Evolutionary conservation across 2,329 filamentous ascomycete genomes (phyloP).

Genomic region (Ophiocordyceps australis): DNA sequence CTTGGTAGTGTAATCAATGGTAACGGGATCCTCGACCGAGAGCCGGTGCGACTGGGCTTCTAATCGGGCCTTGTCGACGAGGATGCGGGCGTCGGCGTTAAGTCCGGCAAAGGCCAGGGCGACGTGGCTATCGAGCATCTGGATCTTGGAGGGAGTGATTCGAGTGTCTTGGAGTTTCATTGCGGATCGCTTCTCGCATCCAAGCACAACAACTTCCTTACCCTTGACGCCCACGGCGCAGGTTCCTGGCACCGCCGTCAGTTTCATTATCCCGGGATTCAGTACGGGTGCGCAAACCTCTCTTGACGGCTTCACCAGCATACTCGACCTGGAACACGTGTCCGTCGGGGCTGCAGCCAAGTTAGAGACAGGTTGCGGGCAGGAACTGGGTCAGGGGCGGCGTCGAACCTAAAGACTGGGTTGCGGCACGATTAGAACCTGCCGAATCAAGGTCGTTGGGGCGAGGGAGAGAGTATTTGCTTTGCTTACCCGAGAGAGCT

Average conservation of each 20-base stretch:
- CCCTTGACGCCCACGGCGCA: slow-evolving; percentile 98
- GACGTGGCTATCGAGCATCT: slow-evolving; percentile 86
- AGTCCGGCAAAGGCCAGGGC: slow-evolving; percentile 93
- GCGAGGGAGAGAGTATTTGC: no score
- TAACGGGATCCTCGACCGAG: slow-evolving; percentile 92
- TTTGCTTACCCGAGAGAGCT: slow-evolving; percentile 83
- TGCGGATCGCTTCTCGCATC: slow-evolving; percentile 95
- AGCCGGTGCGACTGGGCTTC: slow-evolving; percentile 95
- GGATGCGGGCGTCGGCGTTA: slow-evolving; percentile 93
- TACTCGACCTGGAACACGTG: slow-evolving; percentile 99
- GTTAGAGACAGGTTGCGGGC: slow-evolving; percentile 28
- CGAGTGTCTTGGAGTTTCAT: slow-evolving; percentile 99
- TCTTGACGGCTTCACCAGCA: slow-evolving; percentile 93
- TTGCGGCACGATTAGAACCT: slow-evolving; percentile 21
- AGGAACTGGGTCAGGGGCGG: not conserved
- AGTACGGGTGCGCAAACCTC: slow-evolving; percentile 42
- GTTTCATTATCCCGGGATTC: slow-evolving; percentile 3
- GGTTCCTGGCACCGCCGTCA: no score
- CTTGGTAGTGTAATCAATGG: slow-evolving; percentile 99
- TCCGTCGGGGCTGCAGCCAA: slow-evolving; percentile 67
- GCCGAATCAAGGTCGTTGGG: not conserved
- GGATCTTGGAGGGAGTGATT: slow-evolving; percentile 98
- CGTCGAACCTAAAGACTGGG: slow-evolving; percentile 62
- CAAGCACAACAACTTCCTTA: slow-evolving; percentile 80
- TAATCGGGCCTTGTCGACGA: slow-evolving; percentile 93